phyloP scores from a whole-genome alignment of 73 alveolate species.

The Tetrahymena elliotti region DNA sequence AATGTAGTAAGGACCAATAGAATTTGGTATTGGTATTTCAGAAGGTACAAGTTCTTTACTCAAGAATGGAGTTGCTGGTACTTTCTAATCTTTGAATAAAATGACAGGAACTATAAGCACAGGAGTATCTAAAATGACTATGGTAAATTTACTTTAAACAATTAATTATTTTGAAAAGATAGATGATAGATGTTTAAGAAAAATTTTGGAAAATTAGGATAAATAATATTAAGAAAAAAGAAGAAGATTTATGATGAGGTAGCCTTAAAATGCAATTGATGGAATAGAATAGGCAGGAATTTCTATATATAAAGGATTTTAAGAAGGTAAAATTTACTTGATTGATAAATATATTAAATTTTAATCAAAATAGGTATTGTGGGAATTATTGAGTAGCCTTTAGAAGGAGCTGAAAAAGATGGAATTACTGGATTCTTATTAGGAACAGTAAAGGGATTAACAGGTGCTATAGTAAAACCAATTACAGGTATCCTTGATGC shows the following conservation, averaged over 20 bases:
- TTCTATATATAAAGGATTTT: not conserved
- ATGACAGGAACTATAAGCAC: conserved; percentile 80
- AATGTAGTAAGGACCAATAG: conserved; percentile 82
- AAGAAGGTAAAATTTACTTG: not conserved
- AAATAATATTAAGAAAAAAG: conserved; percentile 77
- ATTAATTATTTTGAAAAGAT: not conserved
- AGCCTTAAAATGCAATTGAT: conserved; percentile 16
- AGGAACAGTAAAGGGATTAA: conserved; percentile 88
- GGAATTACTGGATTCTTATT: conserved; percentile 84
- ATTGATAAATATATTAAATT: not conserved
- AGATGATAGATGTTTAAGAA: not conserved
- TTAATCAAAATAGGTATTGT: conserved; percentile 46
- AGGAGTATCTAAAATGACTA: conserved; percentile 69
- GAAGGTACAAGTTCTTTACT: conserved; percentile 85
- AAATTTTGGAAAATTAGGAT: conserved; percentile 39
- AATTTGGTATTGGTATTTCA: conserved; percentile 79
- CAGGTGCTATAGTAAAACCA: conserved; percentile 88
- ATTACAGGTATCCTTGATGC: conserved; percentile 84
- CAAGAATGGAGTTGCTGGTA: conserved; percentile 87
- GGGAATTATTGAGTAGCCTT: conserved; percentile 69
- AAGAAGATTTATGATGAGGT: conserved; percentile 36
- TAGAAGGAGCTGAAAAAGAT: conserved; percentile 79
- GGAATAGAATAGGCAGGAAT: conserved; percentile 20
- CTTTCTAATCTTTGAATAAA: conserved; percentile 86
- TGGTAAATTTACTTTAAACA: too few species aligned